A percentile compares a stretch with the other conserved stretches of the same genome.
Conservation (phyloP, 2,329 filamentous ascomycete species). For the Thelonectria blattea region DNA sequence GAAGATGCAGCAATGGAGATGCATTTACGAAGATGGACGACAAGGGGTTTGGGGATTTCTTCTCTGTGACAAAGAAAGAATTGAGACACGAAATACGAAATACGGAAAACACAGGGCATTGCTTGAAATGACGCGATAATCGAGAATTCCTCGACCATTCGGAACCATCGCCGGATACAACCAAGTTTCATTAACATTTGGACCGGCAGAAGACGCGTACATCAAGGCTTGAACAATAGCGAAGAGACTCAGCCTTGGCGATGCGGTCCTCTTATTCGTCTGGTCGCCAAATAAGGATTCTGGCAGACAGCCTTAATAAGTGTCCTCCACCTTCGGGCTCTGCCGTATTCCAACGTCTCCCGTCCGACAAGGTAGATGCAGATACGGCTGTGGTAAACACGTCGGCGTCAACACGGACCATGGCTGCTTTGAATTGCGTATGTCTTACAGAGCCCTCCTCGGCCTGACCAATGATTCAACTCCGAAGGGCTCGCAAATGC, state of each 20-base stretch:
- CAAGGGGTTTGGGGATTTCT: not conserved
- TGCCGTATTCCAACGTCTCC: not conserved
- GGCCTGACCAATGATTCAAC: not conserved
- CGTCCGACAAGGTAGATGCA: not conserved
- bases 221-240: not conserved
- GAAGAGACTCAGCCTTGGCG: not conserved
- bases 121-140: not conserved
- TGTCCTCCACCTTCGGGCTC: not conserved
- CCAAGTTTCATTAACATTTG: not conserved
- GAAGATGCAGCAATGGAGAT: not conserved
- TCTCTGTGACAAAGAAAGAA: not conserved
- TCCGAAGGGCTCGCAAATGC: not conserved
- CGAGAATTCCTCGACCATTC: not conserved
- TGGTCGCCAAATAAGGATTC: not conserved
- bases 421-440: not conserved
- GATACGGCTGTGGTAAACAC: not conserved
- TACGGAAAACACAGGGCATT: too few species aligned
- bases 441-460: not conserved
- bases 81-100: not conserved
- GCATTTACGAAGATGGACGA: not conserved
- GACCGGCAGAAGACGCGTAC: not conserved
- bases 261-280: not conserved
- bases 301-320: not conserved
- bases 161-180: not conserved
- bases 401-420: slow-evolving; percentile 12